These are phyloP conservation scores for Coccinonectria pachysandricola DNA, from an alignment of 2,329 filamentous ascomycete genomes.

Conservation along the genomic window DNA sequence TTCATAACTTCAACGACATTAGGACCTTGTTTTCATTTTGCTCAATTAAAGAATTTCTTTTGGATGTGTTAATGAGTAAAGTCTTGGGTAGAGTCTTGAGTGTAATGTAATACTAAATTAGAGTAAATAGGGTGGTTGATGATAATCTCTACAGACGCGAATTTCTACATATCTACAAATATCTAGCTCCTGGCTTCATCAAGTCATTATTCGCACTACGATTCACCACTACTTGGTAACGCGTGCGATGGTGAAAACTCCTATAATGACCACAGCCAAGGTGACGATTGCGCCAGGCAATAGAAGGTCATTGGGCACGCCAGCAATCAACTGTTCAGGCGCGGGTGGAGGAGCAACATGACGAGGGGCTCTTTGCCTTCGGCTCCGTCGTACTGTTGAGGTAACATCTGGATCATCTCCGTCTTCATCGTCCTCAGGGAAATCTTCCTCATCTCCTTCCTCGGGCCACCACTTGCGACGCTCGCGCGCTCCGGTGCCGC, in stretches of 20 bases:
- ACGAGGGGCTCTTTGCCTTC: slow-evolving; percentile 26
- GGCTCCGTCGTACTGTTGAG: slow-evolving; percentile 35
- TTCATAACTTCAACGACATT: no score
- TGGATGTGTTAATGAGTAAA: slow-evolving; percentile 6
- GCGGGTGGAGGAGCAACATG: slow-evolving; percentile 38
- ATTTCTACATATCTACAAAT: slow-evolving; percentile 24
- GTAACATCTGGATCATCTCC: slow-evolving; percentile 43
- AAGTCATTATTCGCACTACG: slow-evolving; percentile 23
- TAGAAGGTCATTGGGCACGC: slow-evolving; percentile 87
- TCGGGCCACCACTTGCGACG: slow-evolving; percentile 51
- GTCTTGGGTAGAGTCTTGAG: no score
- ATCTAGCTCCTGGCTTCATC: slow-evolving; percentile 21
- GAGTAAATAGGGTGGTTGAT: slow-evolving; percentile 16
- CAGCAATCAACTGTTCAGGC: slow-evolving; percentile 72
- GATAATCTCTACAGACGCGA: slow-evolving; percentile 19
- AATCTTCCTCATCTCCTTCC: slow-evolving; percentile 41
- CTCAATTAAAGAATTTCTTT: slow-evolving; percentile 5
- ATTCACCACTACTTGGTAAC: slow-evolving; percentile 41
- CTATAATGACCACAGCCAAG: slow-evolving; percentile 86
- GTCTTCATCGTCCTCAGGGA: slow-evolving; percentile 40
- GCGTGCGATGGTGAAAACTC: slow-evolving; percentile 81
- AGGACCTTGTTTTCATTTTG: slow-evolving; percentile 1
- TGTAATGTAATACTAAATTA: slow-evolving; percentile 7
- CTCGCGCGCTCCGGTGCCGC: slow-evolving; percentile 37
- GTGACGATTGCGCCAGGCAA: slow-evolving; percentile 90